Conservation (phyloP, 768 basidiomycete genomes). For the Porphyrellus cyaneotinctus region DNA sequence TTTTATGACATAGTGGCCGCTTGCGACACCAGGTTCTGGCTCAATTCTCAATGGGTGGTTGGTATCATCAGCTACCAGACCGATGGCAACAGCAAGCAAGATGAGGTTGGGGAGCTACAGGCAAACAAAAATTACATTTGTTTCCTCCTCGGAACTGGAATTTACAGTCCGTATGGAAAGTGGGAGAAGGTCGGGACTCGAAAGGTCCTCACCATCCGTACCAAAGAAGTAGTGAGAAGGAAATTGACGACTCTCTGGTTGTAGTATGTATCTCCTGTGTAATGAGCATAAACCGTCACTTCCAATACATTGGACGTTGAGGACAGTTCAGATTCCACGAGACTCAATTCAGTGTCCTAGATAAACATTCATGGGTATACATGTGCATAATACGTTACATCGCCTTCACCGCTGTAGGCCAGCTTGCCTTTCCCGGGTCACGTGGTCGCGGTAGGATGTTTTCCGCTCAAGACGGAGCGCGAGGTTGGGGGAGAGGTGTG, state of each 20-base stretch:
- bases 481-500: too few relatives aligned
- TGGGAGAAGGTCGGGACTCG: conserved; percentile 7
- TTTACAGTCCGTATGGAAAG: conserved; percentile 5
- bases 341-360: too few relatives aligned
- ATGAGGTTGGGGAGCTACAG: not conserved
- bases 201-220: conserved; percentile 1
- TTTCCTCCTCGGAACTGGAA: conserved; percentile 5
- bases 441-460: too few relatives aligned
- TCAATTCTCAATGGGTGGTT: conserved; percentile 5
- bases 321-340: too few relatives aligned
- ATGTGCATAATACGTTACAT: too few relatives aligned
- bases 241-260: conserved; percentile 1
- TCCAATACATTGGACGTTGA: too few relatives aligned
- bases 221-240: conserved; percentile 2
- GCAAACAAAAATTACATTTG: not conserved
- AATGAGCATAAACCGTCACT: too few relatives aligned
- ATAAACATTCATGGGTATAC: too few relatives aligned
- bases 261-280: not conserved
- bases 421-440: too few relatives aligned
- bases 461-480: too few relatives aligned
- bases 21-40: conserved; percentile 4
- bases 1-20: not conserved
- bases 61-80: conserved; percentile 9
- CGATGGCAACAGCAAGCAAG: not conserved
- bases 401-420: too few relatives aligned